A percentile compares a stretch with the other conserved stretches of the same genome.
Evolutionary conservation across 768 basidiomycete genomes (phyloP).

Genomic region (Leccinum pellstonianum): DNA sequence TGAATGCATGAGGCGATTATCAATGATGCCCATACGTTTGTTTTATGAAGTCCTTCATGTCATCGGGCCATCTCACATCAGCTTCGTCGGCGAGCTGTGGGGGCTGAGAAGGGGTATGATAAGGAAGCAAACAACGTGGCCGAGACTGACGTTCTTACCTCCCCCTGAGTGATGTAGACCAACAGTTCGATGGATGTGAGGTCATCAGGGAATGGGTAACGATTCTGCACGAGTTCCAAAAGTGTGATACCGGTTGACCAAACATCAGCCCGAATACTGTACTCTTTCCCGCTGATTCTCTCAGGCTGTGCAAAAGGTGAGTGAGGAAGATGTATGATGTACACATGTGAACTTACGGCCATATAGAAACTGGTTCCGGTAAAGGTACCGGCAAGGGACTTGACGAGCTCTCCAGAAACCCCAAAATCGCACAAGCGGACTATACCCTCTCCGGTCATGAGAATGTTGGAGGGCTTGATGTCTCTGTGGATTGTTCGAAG

Average conservation of each 20-base stretch:
- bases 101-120: constrained; percentile 46
- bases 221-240: constrained; percentile 89
- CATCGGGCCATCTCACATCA: constrained; percentile 63
- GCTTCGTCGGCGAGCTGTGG: constrained; percentile 80
- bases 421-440: constrained; percentile 97
- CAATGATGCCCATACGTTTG: constrained; percentile 57
- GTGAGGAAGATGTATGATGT: neutral
- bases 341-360: constrained; percentile 67
- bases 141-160: constrained; percentile 43
- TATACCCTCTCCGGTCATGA: constrained; percentile 84
- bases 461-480: constrained; percentile 92
- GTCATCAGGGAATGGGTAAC: constrained; percentile 93
- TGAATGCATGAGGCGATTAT: constrained; percentile 3
- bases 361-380: constrained; percentile 98
- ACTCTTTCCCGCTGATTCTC: constrained; percentile 87
- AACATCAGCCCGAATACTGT: constrained; percentile 94
- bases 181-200: constrained; percentile 92
- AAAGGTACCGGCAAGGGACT: constrained; percentile 90
- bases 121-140: constrained; percentile 15
- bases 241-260: constrained; percentile 97
- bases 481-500: constrained; percentile 94
- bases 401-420: constrained; percentile 93
- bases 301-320: constrained; percentile 63
- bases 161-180: constrained; percentile 82
- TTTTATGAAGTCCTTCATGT: constrained; percentile 91